Conservation (phyloP, 2,329 filamentous ascomycete genomes). For the Cytospora chrysosperma region DNA sequence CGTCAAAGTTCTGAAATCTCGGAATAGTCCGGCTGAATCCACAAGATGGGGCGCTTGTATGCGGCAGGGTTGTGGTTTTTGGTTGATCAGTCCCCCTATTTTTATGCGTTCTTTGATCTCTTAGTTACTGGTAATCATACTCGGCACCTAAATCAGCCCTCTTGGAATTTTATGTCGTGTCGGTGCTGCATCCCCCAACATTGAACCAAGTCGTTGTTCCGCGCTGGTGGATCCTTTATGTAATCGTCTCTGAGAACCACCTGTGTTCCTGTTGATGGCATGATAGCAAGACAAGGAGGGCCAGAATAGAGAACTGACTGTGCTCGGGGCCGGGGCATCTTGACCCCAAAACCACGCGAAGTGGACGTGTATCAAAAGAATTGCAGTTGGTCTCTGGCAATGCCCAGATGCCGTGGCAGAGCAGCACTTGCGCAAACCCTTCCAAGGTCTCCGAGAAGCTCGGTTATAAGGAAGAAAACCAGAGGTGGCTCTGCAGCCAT, state of each 20-base stretch:
- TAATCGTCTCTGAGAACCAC: not conserved
- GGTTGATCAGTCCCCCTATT: not conserved
- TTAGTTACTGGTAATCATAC: too few species aligned
- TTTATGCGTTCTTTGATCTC: not conserved
- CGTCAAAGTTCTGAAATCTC: not conserved
- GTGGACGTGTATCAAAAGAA: not conserved
- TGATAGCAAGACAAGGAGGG: not conserved
- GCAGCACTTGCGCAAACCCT: too few species aligned
- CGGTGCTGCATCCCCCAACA: not conserved
- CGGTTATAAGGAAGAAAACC: not conserved
- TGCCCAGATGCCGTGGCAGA: too few species aligned
- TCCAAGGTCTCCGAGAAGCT: not conserved
- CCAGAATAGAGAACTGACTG: not conserved
- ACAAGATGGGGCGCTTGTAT: not conserved
- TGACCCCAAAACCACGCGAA: not conserved
- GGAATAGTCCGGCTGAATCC: not conserved
- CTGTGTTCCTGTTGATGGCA: too few species aligned
- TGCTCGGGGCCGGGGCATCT: too few species aligned
- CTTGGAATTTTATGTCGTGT: not conserved
- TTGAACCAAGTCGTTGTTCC: not conserved
- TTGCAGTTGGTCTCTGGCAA: not conserved
- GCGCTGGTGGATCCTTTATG: not conserved
- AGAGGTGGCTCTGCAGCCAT: not conserved
- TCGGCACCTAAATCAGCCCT: not conserved
- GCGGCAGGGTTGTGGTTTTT: not conserved